A percentile compares a stretch with the other conserved stretches of the same genome.
These are phyloP conservation scores for Casaregolazyma lundiana DNA, from an alignment of 1,139 yeast species.

Conservation along the genomic window DNA sequence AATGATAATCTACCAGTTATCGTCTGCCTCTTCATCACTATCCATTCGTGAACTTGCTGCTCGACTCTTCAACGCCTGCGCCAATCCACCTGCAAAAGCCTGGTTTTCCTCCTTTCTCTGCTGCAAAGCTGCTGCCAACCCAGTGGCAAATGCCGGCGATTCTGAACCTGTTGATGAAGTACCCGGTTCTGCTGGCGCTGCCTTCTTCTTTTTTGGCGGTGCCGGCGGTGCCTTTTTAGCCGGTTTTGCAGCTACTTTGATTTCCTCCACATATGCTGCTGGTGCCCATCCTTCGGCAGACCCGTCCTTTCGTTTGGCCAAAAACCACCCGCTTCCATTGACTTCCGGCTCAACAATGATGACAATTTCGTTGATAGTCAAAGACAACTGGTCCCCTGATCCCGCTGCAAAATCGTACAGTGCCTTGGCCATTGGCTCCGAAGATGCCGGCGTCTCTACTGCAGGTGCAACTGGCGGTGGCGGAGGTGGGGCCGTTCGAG, in stretches of 20 bases:
- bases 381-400: constrained; percentile 75
- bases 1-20: constrained; percentile 37
- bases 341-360: constrained; percentile 63
- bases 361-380: constrained; percentile 69
- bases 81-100: constrained; percentile 77
- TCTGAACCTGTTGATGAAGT: constrained; percentile 22
- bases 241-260: constrained; percentile 27
- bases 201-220: constrained; percentile 29
- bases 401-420: constrained; percentile 87
- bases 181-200: constrained; percentile 21
- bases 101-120: constrained; percentile 61
- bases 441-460: constrained; percentile 65
- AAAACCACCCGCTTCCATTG: constrained; percentile 80
- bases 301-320: constrained; percentile 74
- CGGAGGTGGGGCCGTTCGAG: constrained; percentile 23
- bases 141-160: constrained; percentile 46
- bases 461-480: constrained; percentile 53
- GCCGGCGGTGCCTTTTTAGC: constrained; percentile 29
- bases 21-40: constrained; percentile 66
- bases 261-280: constrained; percentile 75
- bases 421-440: constrained; percentile 77
- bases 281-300: constrained; percentile 96
- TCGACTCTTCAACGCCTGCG: constrained; percentile 82
- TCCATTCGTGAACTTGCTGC: constrained; percentile 63
- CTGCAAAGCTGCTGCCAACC: constrained; percentile 69